Evolutionary conservation across 164 flowering plant species (phyloP).

Genomic region (Malania oleifera): DNA sequence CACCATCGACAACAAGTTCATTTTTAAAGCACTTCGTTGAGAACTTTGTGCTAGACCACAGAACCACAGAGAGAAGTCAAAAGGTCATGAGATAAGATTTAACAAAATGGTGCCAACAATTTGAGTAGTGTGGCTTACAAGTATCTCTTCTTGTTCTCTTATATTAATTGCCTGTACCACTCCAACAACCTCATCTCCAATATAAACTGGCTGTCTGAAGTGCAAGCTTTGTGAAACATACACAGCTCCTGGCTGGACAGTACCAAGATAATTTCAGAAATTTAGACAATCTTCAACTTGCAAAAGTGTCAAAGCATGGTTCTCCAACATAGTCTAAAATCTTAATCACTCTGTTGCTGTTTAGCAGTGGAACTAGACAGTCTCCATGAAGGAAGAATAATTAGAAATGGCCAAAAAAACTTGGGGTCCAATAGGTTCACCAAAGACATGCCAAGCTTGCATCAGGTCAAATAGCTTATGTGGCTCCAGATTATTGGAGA

Average conservation of each 20-base stretch:
- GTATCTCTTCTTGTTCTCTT: constrained; percentile 48
- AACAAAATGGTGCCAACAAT: background rate
- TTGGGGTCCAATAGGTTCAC: no score
- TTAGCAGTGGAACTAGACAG: no score
- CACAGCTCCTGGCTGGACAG: constrained; percentile 74
- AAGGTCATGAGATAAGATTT: no score
- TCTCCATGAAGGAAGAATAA: no score
- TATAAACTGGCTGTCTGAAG: constrained; percentile 60
- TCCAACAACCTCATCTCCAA: constrained; percentile 59
- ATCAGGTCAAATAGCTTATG: no score
- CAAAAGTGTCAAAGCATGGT: no score
- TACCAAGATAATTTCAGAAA: background rate
- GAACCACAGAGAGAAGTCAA: constrained; percentile 5
- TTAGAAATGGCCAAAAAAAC: no score
- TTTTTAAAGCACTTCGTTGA: constrained; percentile 65
- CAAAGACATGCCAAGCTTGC: no score
- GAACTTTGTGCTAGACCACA: constrained; percentile 57
- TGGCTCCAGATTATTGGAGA: no score
- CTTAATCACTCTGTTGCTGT: no score
- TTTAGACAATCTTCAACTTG: background rate
- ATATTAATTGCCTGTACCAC: constrained; percentile 48
- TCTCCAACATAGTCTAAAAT: no score
- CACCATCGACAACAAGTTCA: constrained; percentile 62
- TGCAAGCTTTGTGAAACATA: constrained; percentile 75
- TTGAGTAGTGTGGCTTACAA: constrained; percentile 38